These are phyloP conservation scores for Crucibulum laeve DNA, from an alignment of 768 basidiomycete genomes.

Conservation along the genomic window DNA sequence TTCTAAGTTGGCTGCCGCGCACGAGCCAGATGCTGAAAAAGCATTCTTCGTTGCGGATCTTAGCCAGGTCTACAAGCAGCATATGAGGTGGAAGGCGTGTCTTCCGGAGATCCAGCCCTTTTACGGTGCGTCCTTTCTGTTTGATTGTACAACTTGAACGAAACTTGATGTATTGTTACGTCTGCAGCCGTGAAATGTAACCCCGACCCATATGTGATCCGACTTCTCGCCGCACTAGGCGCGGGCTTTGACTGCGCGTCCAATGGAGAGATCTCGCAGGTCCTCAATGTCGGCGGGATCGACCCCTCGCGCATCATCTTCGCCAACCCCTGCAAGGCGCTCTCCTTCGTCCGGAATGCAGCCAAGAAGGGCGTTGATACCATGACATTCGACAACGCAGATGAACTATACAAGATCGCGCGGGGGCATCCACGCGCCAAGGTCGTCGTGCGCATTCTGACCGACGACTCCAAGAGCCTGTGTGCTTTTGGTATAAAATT, in stretches of 20 bases:
- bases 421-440: constrained; percentile 77
- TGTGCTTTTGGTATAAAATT: constrained; percentile 95
- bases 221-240: constrained; percentile 85
- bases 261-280: constrained; percentile 82
- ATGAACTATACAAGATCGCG: constrained; percentile 92
- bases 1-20: constrained; percentile 41
- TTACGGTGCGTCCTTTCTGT: constrained; percentile 64
- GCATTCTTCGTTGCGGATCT: constrained; percentile 98
- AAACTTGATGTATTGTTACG: constrained; percentile 7
- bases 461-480: constrained; percentile 95
- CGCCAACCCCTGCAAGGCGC: constrained; percentile 98
- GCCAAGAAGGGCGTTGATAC: constrained; percentile 74
- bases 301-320: constrained; percentile 86
- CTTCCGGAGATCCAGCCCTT: constrained; percentile 89
- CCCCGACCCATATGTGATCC: constrained; percentile 91
- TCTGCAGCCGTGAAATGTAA: constrained; percentile 91
- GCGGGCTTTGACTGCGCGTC: constrained; percentile 98
- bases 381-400: constrained; percentile 99
- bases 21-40: constrained; percentile 75
- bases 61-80: constrained; percentile 79
- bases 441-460: constrained; percentile 90
- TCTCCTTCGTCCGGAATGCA: constrained; percentile 87
- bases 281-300: constrained; percentile 71
- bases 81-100: constrained; percentile 72
- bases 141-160: constrained; percentile 5